These are phyloP conservation scores for Alopecurus myosuroides DNA, from an alignment of 176 grass and related monocot species.

Conservation along the genomic window DNA sequence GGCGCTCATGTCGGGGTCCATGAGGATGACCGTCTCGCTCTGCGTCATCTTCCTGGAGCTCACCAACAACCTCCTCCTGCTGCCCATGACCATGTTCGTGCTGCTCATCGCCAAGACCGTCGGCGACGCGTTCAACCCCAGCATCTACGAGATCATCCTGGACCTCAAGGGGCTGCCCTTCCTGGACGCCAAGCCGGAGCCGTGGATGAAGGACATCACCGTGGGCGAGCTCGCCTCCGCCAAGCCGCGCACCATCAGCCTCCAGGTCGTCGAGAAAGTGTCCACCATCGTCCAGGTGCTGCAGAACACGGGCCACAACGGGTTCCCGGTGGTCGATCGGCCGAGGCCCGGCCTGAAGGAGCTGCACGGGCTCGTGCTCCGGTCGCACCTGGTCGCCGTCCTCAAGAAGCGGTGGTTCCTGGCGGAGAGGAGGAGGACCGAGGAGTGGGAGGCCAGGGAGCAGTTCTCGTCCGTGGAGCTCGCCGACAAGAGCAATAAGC, in stretches of 20 bases:
- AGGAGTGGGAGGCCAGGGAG: constrained; percentile 73
- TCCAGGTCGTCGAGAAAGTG: constrained; percentile 69
- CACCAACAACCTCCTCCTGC: constrained; percentile 82
- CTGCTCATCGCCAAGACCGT: constrained; percentile 90
- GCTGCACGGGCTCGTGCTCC: constrained; percentile 74
- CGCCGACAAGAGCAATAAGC: constrained; percentile 35
- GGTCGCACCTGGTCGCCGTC: constrained; percentile 65
- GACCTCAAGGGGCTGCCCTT: constrained; percentile 89
- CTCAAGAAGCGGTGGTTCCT: constrained; percentile 78
- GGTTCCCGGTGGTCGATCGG: constrained; percentile 74
- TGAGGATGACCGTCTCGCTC: constrained; percentile 96
- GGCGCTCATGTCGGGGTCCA: constrained; percentile 85
- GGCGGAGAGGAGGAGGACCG: constrained; percentile 56
- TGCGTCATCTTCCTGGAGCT: constrained; percentile 98
- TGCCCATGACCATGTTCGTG: constrained; percentile 97
- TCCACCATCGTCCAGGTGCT: constrained; percentile 48
- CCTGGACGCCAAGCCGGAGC: constrained; percentile 72
- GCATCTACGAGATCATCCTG: constrained; percentile 99
- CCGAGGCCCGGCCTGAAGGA: constrained; percentile 36
- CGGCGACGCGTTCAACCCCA: constrained; percentile 80
- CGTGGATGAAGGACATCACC: constrained; percentile 89
- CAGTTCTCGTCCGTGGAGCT: constrained; percentile 66
- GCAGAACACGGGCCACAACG: constrained; percentile 59
- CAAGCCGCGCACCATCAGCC: constrained; percentile 49
- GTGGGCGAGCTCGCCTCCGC: constrained; percentile 68